A percentile compares a stretch with the other conserved stretches of the same genome.
Conservation (phyloP, 2,329 filamentous ascomycete genomes). For the Epichloe aotearoae region DNA sequence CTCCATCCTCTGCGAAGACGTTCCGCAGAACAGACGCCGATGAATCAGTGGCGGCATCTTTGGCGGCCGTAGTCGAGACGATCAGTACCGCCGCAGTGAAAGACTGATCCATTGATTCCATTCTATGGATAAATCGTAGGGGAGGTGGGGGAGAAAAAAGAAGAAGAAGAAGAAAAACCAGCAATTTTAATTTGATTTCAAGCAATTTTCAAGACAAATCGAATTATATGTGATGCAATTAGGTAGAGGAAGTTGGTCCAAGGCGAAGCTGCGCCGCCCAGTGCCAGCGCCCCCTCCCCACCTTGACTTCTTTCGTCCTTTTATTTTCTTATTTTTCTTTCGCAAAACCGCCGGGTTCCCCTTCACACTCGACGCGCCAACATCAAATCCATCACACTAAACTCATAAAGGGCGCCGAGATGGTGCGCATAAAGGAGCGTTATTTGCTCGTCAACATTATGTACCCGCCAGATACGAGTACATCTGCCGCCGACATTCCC, state of each 20-base stretch:
- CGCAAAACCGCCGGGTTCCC: not conserved
- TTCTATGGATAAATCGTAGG: not conserved
- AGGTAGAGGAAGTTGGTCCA: no score
- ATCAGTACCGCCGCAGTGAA: conserved; percentile 70
- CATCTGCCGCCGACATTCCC: conserved; percentile 29
- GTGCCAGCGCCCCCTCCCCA: not conserved
- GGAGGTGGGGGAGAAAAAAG: not conserved
- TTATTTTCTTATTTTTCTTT: not conserved
- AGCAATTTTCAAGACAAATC: no score
- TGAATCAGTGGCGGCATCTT: conserved; percentile 66
- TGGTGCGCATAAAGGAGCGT: conserved; percentile 94
- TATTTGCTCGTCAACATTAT: conserved; percentile 93
- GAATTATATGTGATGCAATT: no score
- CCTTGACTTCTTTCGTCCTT: not conserved
- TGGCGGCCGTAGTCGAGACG: conserved; percentile 78
- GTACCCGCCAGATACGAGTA: conserved; percentile 50
- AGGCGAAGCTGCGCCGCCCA: no score
- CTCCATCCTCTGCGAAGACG: conserved; percentile 54
- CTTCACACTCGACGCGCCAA: not conserved
- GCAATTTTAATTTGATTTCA: no score
- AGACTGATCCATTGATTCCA: conserved; percentile 18
- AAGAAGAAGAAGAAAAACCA: no score
- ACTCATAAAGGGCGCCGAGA: conserved; percentile 22
- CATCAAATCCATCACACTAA: not conserved
- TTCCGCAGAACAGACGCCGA: conserved; percentile 53